These are phyloP conservation scores for Bombardia bombarda DNA, from an alignment of 495 filamentous ascomycete species.

Conservation along the genomic window DNA sequence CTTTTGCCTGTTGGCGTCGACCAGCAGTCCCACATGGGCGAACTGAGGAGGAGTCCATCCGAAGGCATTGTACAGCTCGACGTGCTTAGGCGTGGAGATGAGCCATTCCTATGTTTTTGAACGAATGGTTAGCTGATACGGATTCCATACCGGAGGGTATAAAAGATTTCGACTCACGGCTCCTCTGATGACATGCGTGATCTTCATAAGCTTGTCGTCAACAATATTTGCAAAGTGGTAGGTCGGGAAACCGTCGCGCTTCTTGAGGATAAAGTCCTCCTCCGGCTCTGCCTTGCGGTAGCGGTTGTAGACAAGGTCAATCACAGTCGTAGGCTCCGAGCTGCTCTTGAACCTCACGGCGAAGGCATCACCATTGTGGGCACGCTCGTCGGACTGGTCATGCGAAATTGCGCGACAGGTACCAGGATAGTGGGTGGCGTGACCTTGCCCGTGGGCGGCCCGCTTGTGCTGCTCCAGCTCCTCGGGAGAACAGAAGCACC, in stretches of 20 bases:
- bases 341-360: conserved; percentile 67
- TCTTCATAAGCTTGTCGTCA: conserved; percentile 88
- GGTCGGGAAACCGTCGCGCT: conserved; percentile 84
- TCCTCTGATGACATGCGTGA: conserved; percentile 91
- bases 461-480: conserved; percentile 57
- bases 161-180: conserved; percentile 43
- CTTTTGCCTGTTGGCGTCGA: conserved; percentile 68
- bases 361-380: conserved; percentile 58
- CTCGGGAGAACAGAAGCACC: conserved; percentile 82
- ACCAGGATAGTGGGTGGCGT: conserved; percentile 67
- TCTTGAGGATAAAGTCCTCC: conserved; percentile 67
- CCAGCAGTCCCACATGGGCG: conserved; percentile 81
- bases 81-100: conserved; percentile 82
- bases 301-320: conserved; percentile 70
- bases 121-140: neutral
- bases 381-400: conserved; percentile 61
- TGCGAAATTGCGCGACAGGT: conserved; percentile 59
- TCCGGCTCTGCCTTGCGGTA: conserved; percentile 36
- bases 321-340: conserved; percentile 48
- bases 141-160: neutral
- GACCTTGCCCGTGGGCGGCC: conserved; percentile 48
- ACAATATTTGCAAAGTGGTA: conserved; percentile 97
- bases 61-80: conserved; percentile 81
- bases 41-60: conserved; percentile 78
- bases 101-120: conserved; percentile 74